These are phyloP conservation scores for Mucor plumbeus DNA, from an alignment of 371 early-diverging fungal genomes.

Conservation along the genomic window DNA sequence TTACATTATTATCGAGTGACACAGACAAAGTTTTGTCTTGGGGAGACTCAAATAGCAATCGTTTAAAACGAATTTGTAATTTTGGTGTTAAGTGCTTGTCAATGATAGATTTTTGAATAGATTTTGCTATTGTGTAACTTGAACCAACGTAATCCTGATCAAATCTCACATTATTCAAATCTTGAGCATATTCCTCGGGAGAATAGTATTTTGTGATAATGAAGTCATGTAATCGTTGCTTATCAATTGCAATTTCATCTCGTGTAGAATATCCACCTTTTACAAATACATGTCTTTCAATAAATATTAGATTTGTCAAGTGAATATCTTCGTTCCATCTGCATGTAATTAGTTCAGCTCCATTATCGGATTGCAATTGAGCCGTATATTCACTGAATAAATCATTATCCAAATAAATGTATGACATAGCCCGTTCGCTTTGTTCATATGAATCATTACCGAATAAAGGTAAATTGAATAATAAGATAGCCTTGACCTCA, in stretches of 20 bases:
- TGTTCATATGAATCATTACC: slow-evolving; percentile 41
- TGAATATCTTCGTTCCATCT: slow-evolving; percentile 82
- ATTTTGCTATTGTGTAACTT: slow-evolving; percentile 73
- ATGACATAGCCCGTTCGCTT: slow-evolving; percentile 77
- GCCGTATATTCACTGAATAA: slow-evolving; percentile 88
- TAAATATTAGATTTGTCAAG: slow-evolving; percentile 70
- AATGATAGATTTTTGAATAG: slow-evolving; percentile 79
- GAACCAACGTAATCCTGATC: slow-evolving; percentile 79
- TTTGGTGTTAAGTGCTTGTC: slow-evolving; percentile 86
- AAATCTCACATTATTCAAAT: slow-evolving; percentile 71
- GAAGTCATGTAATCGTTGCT: slow-evolving; percentile 85
- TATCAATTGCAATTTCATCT: slow-evolving; percentile 64
- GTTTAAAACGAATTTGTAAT: slow-evolving; percentile 94
- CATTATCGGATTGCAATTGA: slow-evolving; percentile 90
- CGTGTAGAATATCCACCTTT: not conserved
- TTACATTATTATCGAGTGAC: slow-evolving; percentile 95
- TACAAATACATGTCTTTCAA: slow-evolving; percentile 89
- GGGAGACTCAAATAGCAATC: slow-evolving; percentile 98
- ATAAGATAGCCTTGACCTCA: slow-evolving; percentile 90
- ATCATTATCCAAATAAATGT: slow-evolving; percentile 96
- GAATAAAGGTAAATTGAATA: slow-evolving; percentile 94
- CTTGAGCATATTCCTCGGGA: slow-evolving; percentile 72
- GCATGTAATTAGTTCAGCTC: slow-evolving; percentile 90
- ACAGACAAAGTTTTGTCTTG: slow-evolving; percentile 96
- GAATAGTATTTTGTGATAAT: slow-evolving; percentile 73